A percentile compares a stretch with the other conserved stretches of the same genome.
phyloP scores from a whole-genome alignment of 305 asterid genomes.

The Nicotiana rustica region DNA sequence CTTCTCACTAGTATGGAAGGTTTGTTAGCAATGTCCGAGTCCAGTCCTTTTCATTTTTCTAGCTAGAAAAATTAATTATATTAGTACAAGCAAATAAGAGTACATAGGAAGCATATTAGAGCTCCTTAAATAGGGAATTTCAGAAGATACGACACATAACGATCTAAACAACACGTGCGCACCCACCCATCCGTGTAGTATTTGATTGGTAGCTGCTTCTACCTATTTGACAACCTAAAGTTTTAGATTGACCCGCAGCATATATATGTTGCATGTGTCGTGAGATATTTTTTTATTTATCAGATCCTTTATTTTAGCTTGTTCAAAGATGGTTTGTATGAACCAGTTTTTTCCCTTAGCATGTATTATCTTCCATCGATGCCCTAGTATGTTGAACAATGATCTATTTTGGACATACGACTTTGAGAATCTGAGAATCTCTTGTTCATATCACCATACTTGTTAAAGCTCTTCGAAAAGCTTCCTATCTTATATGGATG shows the following conservation, averaged over 20 bases:
- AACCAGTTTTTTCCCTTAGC: not conserved
- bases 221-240: not conserved
- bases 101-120: not conserved
- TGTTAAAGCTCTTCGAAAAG: not conserved
- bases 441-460: not conserved
- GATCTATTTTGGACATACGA: conserved; percentile 6
- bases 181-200: not conserved
- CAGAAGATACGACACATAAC: not conserved
- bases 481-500: not conserved
- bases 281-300: not conserved
- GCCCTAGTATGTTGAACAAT: not conserved
- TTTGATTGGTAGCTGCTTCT: conserved; percentile 14
- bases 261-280: conserved; percentile 10
- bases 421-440: conserved; percentile 8
- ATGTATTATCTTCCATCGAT: not conserved
- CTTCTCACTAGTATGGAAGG: not conserved
- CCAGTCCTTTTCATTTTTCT: not conserved
- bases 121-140: not conserved
- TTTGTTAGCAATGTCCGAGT: conserved; percentile 5
- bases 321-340: not conserved
- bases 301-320: not conserved
- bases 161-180: not conserved
- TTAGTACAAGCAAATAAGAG: not conserved
- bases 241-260: not conserved
- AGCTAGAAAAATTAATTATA: conserved; percentile 22